Conservation (phyloP, 1,284 basidiomycete genomes). For the Ceratobasidium sp. region DNA sequence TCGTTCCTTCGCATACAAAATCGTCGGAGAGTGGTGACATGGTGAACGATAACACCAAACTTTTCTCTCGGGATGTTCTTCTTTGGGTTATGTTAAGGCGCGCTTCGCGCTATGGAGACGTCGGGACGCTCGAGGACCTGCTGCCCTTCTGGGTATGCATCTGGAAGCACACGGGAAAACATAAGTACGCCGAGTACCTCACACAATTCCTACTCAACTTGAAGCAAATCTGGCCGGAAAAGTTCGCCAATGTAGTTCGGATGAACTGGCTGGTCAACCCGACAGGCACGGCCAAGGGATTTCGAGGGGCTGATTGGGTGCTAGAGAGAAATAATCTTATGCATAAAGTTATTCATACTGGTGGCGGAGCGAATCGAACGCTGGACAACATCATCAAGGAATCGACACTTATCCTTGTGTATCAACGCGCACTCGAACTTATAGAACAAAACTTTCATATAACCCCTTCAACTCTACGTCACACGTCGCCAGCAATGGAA, state of each 20-base stretch:
- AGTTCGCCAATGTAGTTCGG: constrained; percentile 47
- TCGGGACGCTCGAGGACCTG: constrained; percentile 56
- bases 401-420: constrained; percentile 4
- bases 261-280: constrained; percentile 54
- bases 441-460: constrained; percentile 1
- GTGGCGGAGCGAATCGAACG: constrained; percentile 10
- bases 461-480: neutral
- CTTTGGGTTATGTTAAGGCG: constrained; percentile 57
- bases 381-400: constrained; percentile 4
- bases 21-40: neutral
- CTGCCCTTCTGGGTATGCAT: constrained; percentile 56
- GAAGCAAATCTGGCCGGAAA: constrained; percentile 26
- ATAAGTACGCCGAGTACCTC: constrained; percentile 58
- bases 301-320: constrained; percentile 55
- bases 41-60: constrained; percentile 46
- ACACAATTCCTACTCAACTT: constrained; percentile 37
- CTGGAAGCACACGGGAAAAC: constrained; percentile 55
- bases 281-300: constrained; percentile 52
- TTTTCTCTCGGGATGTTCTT: constrained; percentile 55
- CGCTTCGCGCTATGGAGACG: constrained; percentile 58
- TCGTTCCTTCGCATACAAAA: neutral
- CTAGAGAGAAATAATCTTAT: constrained; percentile 54
- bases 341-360: constrained; percentile 24
- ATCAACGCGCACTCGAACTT: neutral
- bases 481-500: neutral